Conservation (phyloP, 306 rosid genomes). For the Vachellia collinsii region DNA sequence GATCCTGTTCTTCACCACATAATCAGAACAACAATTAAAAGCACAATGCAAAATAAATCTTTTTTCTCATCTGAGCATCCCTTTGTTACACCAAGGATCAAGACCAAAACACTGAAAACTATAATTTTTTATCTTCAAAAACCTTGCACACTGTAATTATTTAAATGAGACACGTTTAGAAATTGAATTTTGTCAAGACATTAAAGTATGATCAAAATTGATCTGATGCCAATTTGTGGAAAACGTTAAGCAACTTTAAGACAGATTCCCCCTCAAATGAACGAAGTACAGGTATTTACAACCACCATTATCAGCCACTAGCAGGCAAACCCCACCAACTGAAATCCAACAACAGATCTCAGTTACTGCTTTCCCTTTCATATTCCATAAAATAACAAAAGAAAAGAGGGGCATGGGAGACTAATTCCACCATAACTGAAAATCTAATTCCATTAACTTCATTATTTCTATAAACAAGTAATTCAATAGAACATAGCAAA, state of each 20-base stretch:
- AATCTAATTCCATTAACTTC: neutral
- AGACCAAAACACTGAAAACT: conserved; percentile 4
- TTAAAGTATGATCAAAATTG: neutral
- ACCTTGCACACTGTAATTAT: neutral
- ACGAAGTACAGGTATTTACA: neutral
- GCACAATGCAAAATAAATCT: neutral
- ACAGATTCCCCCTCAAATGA: neutral
- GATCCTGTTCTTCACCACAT: conserved; percentile 18
- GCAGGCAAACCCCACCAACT: neutral
- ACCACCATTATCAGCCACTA: neutral
- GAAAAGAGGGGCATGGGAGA: neutral
- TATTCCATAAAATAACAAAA: neutral
- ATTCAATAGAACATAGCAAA: neutral
- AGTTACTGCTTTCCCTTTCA: neutral
- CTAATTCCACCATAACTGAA: neutral
- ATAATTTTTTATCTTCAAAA: conserved; percentile 2
- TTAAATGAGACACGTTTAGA: neutral
- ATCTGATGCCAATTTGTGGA: neutral
- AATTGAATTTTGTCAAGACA: neutral
- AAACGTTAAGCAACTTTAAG: neutral
- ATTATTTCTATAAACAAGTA: neutral
- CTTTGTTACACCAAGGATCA: conserved; percentile 28
- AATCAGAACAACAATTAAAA: conserved; percentile 18
- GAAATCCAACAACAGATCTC: neutral
- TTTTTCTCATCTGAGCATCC: conserved; percentile 4